Percentiles rank a stretch among this genome's conserved stretches.
phyloP scores from a whole-genome alignment of 2,329 filamentous ascomycete species.

The Colletotrichum coccodes region DNA sequence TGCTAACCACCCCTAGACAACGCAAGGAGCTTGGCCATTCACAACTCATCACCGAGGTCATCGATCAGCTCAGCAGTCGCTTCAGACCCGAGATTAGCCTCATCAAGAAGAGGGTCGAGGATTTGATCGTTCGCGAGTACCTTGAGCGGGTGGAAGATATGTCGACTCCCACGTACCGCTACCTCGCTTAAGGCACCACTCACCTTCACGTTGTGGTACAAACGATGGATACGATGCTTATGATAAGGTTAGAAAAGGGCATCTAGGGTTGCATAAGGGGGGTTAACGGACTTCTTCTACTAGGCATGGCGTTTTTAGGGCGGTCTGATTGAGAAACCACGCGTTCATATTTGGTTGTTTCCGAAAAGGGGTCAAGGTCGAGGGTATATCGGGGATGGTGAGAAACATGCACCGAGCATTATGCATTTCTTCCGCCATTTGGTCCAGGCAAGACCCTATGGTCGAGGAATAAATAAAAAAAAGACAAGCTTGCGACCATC shows the following conservation, averaged over 20 bases:
- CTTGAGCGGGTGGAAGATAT: slow-evolving; percentile 78
- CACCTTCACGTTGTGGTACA: background rate
- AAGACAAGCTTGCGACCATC: background rate
- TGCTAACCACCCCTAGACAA: slow-evolving; percentile 62
- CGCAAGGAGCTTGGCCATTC: slow-evolving; percentile 78
- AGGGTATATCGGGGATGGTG: background rate
- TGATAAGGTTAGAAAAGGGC: background rate
- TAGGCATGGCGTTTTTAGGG: slow-evolving; percentile 10
- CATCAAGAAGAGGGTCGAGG: slow-evolving; percentile 85
- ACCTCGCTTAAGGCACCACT: slow-evolving; percentile 67
- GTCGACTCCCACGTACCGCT: slow-evolving; percentile 74
- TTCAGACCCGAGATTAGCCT: slow-evolving; percentile 82
- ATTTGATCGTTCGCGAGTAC: slow-evolving; percentile 80
- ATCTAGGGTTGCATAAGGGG: slow-evolving; percentile 1
- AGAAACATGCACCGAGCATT: background rate
- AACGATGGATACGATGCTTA: slow-evolving; percentile 7
- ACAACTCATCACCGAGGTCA: slow-evolving; percentile 76
- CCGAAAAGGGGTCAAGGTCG: background rate
- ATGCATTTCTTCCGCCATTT: background rate
- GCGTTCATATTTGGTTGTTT: background rate
- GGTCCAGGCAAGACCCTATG: too few species aligned
- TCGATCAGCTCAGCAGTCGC: slow-evolving; percentile 72
- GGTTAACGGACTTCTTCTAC: background rate
- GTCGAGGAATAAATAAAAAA: too few species aligned
- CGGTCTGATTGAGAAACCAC: background rate